Base-by-base conservation (phyloP, 495 filamentous ascomycete species). In the Daldinia decipiens region DNA sequence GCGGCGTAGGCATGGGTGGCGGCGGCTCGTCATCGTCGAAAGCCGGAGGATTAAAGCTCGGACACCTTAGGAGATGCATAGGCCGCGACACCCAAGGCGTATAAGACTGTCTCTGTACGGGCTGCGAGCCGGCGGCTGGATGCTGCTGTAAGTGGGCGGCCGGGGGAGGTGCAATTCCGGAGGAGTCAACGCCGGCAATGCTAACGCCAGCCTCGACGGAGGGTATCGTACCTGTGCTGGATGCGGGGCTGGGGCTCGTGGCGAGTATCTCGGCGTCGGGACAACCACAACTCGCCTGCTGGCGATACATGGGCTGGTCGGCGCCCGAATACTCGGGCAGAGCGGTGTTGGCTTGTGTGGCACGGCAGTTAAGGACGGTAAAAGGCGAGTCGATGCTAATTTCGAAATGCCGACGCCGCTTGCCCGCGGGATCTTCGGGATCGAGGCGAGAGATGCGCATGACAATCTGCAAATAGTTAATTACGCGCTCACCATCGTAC, bases 321-420 rank as follows among this genome's bases (percentile, higher is more conserved):
- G 88, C 86, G 17, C 87, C 86, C 26, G 87, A 89, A 73, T 99
- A 99, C 19, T 92, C 91, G 0, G 95, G 95, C 13, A 99, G 87
- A 29, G 89, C 87, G 19, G 92, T 95, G 79, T 98, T 98, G 24
- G 93, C 92, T 76, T 94, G 91, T 1, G 94, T 95, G 8, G 96
- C 95, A 54, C 89, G 93, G 80, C 95, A 99, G 67, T 93, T 95
- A 24, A 99, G 91, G 39, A 98, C 91, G 68, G 97, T 94, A 77
- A 98, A 96, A 8, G 95, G 95, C 13, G 93, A 97, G 81, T 99
- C 95, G 71, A 99, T 99, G 64, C 95, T 98, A 70, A 99, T 99
- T 77, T 99, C 95, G 66, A 98, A 99, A 77, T 98, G 96, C 26
- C 95, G 88, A 53, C 95, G 88, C 59, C 94, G 95, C 70, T 82